Percentiles rank a stretch among this genome's conserved stretches.
Conservation (phyloP, 1,284 basidiomycete genomes). For the Irpex sp. region DNA sequence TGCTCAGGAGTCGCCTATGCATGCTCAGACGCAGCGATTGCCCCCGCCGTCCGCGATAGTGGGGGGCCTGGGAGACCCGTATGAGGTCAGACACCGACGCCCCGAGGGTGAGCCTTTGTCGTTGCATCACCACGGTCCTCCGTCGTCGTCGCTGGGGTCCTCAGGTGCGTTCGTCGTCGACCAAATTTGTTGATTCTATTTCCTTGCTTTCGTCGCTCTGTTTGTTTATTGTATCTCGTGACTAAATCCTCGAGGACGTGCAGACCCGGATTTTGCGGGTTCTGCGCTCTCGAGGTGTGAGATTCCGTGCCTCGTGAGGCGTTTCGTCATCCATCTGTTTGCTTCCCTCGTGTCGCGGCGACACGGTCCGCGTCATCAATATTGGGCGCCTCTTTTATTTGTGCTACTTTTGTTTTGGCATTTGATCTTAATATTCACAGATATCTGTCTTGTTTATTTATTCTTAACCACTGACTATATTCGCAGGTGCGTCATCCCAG, state of each 20-base stretch:
- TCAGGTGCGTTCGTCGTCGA: constrained; percentile 16
- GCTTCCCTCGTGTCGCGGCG: neutral
- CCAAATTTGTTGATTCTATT: constrained; percentile 3
- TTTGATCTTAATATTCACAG: neutral
- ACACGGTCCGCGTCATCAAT: neutral
- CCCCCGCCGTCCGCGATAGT: constrained; percentile 14
- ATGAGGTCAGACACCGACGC: constrained; percentile 20
- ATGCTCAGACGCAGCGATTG: constrained; percentile 9
- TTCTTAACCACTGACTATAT: neutral
- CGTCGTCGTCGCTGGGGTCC: constrained; percentile 15
- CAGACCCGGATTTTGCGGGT: no score
- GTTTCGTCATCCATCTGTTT: neutral
- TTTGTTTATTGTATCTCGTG: neutral
- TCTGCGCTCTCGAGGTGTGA: neutral
- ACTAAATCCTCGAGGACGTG: no score
- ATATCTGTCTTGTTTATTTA: no score
- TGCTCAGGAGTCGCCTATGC: constrained; percentile 3
- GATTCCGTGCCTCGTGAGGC: neutral
- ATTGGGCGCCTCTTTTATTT: neutral
- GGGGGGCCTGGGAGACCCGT: constrained; percentile 15
- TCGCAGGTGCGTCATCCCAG: neutral
- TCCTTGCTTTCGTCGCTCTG: neutral
- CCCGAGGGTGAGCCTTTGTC: constrained; percentile 16
- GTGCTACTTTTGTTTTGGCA: no score
- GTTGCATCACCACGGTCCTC: constrained; percentile 12